A percentile compares a stretch with the other conserved stretches of the same genome.
These are phyloP conservation scores for Botrytis elliptica DNA, from an alignment of 2,329 filamentous ascomycete genomes.

Conservation along the genomic window DNA sequence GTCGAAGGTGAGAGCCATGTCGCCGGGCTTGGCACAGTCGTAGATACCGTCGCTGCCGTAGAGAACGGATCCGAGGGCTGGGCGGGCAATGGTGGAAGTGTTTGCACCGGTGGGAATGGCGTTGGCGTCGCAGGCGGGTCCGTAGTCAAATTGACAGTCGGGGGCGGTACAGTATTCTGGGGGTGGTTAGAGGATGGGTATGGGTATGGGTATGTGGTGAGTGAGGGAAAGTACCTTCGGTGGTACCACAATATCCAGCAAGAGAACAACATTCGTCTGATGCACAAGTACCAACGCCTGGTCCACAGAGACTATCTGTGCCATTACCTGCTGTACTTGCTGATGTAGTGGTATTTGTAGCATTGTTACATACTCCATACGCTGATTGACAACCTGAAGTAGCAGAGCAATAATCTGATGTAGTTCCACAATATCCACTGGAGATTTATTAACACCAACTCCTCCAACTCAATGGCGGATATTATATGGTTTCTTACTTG, in stretches of 20 bases:
- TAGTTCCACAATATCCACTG: slow-evolving; percentile 15
- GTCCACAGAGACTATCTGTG: slow-evolving; percentile 49
- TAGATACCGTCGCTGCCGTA: slow-evolving; percentile 60
- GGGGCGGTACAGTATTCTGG: slow-evolving; percentile 29
- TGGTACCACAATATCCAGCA: slow-evolving; percentile 23
- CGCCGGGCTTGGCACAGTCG: slow-evolving; percentile 54
- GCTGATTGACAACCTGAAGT: slow-evolving; percentile 24
- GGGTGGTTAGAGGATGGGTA: neutral
- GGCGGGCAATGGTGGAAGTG: slow-evolving; percentile 49
- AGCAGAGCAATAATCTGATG: slow-evolving; percentile 24
- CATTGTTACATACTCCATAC: slow-evolving; percentile 53
- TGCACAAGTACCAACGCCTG: slow-evolving; percentile 21
- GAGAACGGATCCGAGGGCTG: slow-evolving; percentile 51
- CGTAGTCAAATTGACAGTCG: slow-evolving; percentile 26
- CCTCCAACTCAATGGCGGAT: neutral
- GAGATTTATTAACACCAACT: neutral
- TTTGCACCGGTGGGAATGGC: slow-evolving; percentile 51
- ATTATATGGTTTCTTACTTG: neutral
- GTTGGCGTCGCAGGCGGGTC: slow-evolving; percentile 55
- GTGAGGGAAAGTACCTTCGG: neutral
- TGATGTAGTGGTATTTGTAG: slow-evolving; percentile 49
- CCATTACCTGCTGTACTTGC: slow-evolving; percentile 40
- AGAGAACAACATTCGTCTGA: slow-evolving; percentile 26
- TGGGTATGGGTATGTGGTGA: neutral
- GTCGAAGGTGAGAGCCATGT: slow-evolving; percentile 66